Percentiles rank a stretch among this genome's conserved stretches.
phyloP scores from a whole-genome alignment of 371 early-diverging fungal genomes.

The Circinella minor region DNA sequence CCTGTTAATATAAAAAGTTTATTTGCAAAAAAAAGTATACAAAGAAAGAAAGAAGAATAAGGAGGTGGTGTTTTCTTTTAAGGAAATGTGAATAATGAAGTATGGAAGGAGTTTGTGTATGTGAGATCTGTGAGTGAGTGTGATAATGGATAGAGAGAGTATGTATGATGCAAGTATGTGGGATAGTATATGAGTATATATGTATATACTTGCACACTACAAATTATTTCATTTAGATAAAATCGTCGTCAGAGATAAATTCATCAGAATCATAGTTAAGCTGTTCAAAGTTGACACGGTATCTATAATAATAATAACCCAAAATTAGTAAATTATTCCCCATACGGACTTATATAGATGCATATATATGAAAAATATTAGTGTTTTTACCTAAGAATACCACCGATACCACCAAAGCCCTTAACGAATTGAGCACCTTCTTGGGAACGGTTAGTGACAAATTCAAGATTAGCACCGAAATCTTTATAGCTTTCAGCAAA shows the following conservation, averaged over 20 bases:
- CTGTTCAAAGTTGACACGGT: conserved; percentile 90
- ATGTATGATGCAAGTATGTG: background rate
- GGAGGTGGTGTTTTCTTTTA: too few species aligned
- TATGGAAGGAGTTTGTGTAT: too few species aligned
- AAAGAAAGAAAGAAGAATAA: conserved; percentile 7
- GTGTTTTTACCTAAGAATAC: conserved; percentile 38
- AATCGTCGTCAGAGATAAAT: conserved; percentile 48
- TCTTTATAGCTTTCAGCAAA: conserved; percentile 95
- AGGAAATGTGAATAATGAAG: too few species aligned
- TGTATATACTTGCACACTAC: background rate
- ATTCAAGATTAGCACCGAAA: conserved; percentile 89
- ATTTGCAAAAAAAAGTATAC: conserved; percentile 6
- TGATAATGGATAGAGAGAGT: background rate
- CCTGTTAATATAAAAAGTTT: conserved; percentile 1
- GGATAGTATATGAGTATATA: background rate
- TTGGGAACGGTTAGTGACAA: conserved; percentile 93
- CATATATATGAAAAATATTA: background rate
- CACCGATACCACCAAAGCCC: conserved; percentile 99
- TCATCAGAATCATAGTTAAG: conserved; percentile 61
- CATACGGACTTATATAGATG: too few species aligned
- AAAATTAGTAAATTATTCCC: background rate
- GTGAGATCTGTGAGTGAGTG: too few species aligned
- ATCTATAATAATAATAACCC: conserved; percentile 41
- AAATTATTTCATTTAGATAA: conserved; percentile 12
- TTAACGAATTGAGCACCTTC: conserved; percentile 98